A percentile compares a stretch with the other conserved stretches of the same genome.
These are phyloP conservation scores for Scytalidium lignicola DNA, from an alignment of 2,329 filamentous ascomycete species.

Conservation along the genomic window DNA sequence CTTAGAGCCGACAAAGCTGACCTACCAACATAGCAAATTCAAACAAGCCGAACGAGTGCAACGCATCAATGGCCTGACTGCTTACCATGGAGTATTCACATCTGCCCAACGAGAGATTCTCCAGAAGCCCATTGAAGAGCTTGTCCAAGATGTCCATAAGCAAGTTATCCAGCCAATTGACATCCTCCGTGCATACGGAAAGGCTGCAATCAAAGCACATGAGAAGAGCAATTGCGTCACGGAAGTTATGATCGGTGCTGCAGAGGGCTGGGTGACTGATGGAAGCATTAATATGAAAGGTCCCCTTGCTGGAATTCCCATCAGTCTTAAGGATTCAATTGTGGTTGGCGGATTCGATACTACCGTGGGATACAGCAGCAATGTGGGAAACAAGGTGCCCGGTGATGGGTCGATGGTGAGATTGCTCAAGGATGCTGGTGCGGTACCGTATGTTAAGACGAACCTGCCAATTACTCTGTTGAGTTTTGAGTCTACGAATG, in stretches of 20 bases:
- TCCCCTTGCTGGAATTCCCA: slow-evolving; percentile 78
- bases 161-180: slow-evolving; percentile 60
- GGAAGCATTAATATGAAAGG: slow-evolving; percentile 67
- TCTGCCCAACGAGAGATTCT: slow-evolving; percentile 62
- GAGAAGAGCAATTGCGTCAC: slow-evolving; percentile 85
- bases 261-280: slow-evolving; percentile 64
- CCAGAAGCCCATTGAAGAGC: slow-evolving; percentile 66
- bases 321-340: slow-evolving; percentile 78
- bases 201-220: slow-evolving; percentile 78
- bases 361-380: slow-evolving; percentile 72
- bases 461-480: slow-evolving; percentile 72
- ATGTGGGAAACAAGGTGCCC: slow-evolving; percentile 66
- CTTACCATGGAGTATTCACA: slow-evolving; percentile 64
- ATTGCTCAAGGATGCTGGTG: slow-evolving; percentile 80
- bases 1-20: slow-evolving; percentile 21
- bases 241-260: slow-evolving; percentile 74
- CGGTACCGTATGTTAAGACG: slow-evolving; percentile 89
- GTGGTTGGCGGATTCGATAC: slow-evolving; percentile 80
- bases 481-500: slow-evolving; percentile 38
- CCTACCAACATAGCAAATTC: slow-evolving; percentile 51
- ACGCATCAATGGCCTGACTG: slow-evolving; percentile 61
- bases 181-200: slow-evolving; percentile 80
- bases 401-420: slow-evolving; percentile 67
- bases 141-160: slow-evolving; percentile 75
- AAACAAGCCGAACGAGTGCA: slow-evolving; percentile 73